Evolutionary conservation across 331 rosid species (phyloP).

Genomic region (Acacia concinna): DNA sequence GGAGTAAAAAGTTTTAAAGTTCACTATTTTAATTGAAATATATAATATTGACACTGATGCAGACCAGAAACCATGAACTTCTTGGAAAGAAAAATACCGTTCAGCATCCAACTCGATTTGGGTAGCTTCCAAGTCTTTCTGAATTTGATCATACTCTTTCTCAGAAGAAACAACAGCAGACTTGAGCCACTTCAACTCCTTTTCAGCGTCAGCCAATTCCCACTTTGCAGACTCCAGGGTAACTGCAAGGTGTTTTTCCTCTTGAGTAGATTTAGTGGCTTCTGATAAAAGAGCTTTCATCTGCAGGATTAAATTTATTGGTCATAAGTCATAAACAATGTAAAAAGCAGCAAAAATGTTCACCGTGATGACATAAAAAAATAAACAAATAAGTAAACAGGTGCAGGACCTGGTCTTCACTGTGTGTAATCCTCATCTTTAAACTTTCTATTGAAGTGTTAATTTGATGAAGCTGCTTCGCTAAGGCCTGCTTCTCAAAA

Average conservation of each 20-base stretch:
- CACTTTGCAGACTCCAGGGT: conserved; percentile 66
- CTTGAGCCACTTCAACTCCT: conserved; percentile 84
- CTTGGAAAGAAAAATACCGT: conserved; percentile 52
- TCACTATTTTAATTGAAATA: background rate
- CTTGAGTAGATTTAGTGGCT: conserved; percentile 59
- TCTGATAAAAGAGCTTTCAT: conserved; percentile 57
- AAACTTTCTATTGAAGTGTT: conserved; percentile 57
- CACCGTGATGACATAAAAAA: background rate
- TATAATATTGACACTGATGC: background rate
- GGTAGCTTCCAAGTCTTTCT: conserved; percentile 57
- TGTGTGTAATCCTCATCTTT: conserved; percentile 50
- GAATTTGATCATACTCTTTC: conserved; percentile 72
- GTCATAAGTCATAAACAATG: conserved; percentile 4
- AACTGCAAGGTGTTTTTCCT: conserved; percentile 63
- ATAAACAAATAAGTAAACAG: background rate
- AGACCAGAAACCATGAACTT: background rate
- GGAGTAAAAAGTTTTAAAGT: background rate
- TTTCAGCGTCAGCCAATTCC: conserved; percentile 91
- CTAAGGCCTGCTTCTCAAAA: conserved; percentile 77
- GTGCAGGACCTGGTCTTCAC: conserved; percentile 73
- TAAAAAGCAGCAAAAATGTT: conserved; percentile 11
- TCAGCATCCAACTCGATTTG: conserved; percentile 69
- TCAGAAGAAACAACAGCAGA: conserved; percentile 66
- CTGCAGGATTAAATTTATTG: conserved; percentile 50
- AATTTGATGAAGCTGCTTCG: conserved; percentile 74